Evolutionary conservation across 768 basidiomycete species (phyloP).

Genomic region (Agaricus bisporus): DNA sequence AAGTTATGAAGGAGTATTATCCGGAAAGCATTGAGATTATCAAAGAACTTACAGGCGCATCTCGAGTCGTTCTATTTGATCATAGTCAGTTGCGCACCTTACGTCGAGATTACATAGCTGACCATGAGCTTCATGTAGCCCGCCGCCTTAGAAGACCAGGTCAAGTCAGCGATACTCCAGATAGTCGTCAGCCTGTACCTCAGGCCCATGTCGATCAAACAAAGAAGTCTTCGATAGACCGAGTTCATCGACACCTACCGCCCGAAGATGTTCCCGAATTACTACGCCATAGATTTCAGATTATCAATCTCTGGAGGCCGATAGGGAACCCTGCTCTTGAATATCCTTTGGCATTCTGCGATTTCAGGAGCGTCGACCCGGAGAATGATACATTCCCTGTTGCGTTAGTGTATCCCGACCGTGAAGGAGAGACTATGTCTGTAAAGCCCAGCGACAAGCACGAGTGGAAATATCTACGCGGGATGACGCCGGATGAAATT

Average conservation of each 20-base stretch:
- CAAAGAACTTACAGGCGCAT: constrained; percentile 56
- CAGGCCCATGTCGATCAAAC: constrained; percentile 37
- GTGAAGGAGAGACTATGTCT: constrained; percentile 44
- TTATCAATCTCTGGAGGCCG: constrained; percentile 44
- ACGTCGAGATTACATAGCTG: background rate
- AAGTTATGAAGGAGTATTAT: constrained; percentile 51
- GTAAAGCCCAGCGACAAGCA: constrained; percentile 40
- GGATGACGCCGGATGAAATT: constrained; percentile 41
- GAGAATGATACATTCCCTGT: constrained; percentile 36
- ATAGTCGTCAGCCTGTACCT: constrained; percentile 15
- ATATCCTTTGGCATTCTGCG: constrained; percentile 34
- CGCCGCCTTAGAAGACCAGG: constrained; percentile 13
- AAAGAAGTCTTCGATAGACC: constrained; percentile 23
- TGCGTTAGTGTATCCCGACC: constrained; percentile 39
- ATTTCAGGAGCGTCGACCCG: constrained; percentile 34
- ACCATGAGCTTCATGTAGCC: constrained; percentile 1
- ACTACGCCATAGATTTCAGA: constrained; percentile 33
- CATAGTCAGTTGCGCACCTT: constrained; percentile 40
- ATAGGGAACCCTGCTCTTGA: constrained; percentile 31
- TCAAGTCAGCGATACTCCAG: constrained; percentile 5
- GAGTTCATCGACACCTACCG: constrained; percentile 31
- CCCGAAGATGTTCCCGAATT: constrained; percentile 28
- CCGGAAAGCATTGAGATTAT: constrained; percentile 52
- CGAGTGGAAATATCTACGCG: constrained; percentile 45
- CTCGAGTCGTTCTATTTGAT: constrained; percentile 51